A percentile compares a stretch with the other conserved stretches of the same genome.
These are phyloP conservation scores for Porogramme epimiltina DNA, from an alignment of 1,284 basidiomycete species.

Conservation along the genomic window DNA sequence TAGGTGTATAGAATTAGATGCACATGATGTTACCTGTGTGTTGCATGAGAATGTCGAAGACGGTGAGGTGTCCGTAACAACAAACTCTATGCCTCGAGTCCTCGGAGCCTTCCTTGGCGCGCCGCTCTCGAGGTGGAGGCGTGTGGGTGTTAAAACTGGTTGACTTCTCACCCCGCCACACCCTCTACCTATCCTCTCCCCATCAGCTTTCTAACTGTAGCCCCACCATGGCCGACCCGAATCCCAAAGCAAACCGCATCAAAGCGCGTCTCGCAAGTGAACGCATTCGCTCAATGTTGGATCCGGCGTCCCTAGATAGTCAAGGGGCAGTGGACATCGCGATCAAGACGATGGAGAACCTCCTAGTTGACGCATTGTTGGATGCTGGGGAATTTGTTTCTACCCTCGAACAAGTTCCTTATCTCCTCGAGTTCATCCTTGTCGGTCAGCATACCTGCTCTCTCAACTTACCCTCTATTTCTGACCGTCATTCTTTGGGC, in stretches of 20 bases:
- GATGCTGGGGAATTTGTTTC: background rate
- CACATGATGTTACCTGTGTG: no score
- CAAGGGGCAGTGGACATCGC: constrained; percentile 14
- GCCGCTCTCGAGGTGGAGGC: background rate
- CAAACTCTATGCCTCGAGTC: constrained; percentile 12
- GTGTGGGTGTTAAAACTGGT: background rate
- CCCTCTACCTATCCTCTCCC: background rate
- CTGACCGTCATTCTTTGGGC: background rate
- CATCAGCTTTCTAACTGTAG: no score
- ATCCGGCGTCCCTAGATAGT: no score
- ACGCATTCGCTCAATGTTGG: no score
- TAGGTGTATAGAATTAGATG: no score
- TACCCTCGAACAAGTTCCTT: background rate
- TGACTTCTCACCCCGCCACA: background rate
- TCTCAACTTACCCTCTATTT: no score
- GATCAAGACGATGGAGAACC: constrained; percentile 12
- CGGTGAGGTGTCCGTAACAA: background rate
- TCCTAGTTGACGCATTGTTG: constrained; percentile 5
- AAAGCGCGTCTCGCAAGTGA: no score
- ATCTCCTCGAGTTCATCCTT: constrained; percentile 18
- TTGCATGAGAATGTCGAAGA: no score
- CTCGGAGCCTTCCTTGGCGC: background rate
- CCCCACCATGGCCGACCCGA: no score
- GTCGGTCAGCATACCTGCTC: constrained; percentile 10
- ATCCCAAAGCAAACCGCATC: no score